Conservation (phyloP, 345 rosid genomes). For the Eutrema japonicum region DNA sequence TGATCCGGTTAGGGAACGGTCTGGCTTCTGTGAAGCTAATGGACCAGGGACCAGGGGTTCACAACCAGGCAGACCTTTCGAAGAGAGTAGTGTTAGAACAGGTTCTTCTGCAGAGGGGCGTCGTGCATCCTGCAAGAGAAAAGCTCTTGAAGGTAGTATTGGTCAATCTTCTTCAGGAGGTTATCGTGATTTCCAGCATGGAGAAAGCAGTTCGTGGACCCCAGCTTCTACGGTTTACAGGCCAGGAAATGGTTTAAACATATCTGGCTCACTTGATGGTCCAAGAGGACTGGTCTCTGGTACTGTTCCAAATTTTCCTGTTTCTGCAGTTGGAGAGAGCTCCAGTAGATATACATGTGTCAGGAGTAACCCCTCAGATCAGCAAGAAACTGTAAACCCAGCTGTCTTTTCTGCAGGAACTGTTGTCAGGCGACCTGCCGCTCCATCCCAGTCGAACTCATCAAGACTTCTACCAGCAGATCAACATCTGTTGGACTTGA, state of each 20-base stretch:
- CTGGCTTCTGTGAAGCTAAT: constrained; percentile 51
- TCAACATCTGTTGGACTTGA: constrained; percentile 51
- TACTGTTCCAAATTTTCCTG: constrained; percentile 46
- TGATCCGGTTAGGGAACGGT: constrained; percentile 49
- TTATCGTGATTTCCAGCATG: constrained; percentile 55
- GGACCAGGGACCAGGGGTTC: constrained; percentile 49
- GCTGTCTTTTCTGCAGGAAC: constrained; percentile 57
- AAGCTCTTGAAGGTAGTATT: constrained; percentile 64
- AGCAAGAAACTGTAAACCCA: constrained; percentile 52
- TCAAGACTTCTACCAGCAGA: constrained; percentile 54
- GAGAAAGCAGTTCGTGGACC: constrained; percentile 63
- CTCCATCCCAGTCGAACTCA: constrained; percentile 50
- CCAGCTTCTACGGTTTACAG: constrained; percentile 48
- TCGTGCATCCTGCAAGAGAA: constrained; percentile 77
- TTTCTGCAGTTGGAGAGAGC: constrained; percentile 51
- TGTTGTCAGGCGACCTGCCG: constrained; percentile 49
- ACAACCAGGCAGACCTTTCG: constrained; percentile 33
- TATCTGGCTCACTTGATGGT: constrained; percentile 50
- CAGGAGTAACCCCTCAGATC: constrained; percentile 62
- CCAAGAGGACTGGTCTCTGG: constrained; percentile 52
- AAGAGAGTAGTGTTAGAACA: constrained; percentile 54
- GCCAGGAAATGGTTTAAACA: constrained; percentile 50
- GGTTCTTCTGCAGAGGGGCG: constrained; percentile 62
- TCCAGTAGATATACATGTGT: constrained; percentile 60
- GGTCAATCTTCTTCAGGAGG: constrained; percentile 72